Percentiles rank a stretch among this genome's conserved stretches.
Conservation (phyloP, 495 filamentous ascomycete species). For the Neurospora sp. region DNA sequence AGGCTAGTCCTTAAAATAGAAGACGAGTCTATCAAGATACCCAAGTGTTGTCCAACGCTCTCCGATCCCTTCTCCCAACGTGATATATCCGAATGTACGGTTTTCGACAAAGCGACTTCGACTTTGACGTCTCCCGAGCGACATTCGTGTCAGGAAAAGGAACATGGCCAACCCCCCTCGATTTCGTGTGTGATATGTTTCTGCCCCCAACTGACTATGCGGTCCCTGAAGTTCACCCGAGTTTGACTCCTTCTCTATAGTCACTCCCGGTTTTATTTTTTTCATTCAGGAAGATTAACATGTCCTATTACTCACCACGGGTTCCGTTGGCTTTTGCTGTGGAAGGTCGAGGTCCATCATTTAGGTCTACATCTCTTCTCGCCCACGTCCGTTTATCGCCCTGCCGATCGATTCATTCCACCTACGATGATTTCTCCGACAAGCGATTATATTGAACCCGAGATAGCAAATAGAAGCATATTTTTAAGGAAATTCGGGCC, state of each 20-base stretch:
- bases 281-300: constrained; percentile 36
- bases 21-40: constrained; percentile 4
- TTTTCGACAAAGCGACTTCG: background rate
- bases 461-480: background rate
- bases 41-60: background rate
- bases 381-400: background rate
- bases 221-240: constrained; percentile 15
- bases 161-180: constrained; percentile 3
- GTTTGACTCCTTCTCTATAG: constrained; percentile 32
- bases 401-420: background rate
- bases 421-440: background rate
- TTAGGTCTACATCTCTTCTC: constrained; percentile 27
- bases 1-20: constrained; percentile 15
- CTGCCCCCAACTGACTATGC: background rate
- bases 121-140: background rate
- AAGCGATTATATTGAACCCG: background rate
- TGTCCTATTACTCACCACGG: constrained; percentile 42
- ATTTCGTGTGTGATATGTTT: constrained; percentile 9
- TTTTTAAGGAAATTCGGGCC: no score
- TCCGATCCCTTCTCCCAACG: background rate
- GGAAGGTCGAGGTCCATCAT: constrained; percentile 40
- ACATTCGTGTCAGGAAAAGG: background rate
- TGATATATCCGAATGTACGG: background rate
- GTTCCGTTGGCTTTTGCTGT: constrained; percentile 27
- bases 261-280: constrained; percentile 35